Base-by-base conservation (phyloP, 495 filamentous ascomycete species). In the Talaromyces stipitatus region DNA sequence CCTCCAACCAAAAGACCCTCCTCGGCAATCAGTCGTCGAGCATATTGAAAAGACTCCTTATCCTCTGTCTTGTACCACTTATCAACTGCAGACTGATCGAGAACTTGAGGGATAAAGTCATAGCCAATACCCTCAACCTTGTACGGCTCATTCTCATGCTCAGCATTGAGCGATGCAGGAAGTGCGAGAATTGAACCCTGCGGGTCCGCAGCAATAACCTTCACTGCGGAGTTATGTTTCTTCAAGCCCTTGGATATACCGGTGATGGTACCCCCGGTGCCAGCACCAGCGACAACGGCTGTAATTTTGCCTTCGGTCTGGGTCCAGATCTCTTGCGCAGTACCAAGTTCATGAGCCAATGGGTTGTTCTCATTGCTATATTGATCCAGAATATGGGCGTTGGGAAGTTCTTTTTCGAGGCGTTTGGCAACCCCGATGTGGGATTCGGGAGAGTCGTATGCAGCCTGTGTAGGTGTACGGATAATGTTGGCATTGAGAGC, bases 121-220 rank as follows among this genome's bases (percentile, higher is more conserved):
- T 99, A 99, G 22, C 94, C 94, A 65, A 99, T 97, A 20, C 94
- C 94, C 74, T 99, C 94, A 0, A 99, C 94, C 74, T 97, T 97
- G 68, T 99, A 99, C 4, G 88, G 78, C 61, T 88, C 86, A 66
- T 96, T 90, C 29, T 78, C 82, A 60, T 87, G 80, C 57, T 87
- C 83, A 47, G 86, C 79, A 62, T 99, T 97, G 54, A 97, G 74
- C 7, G 71, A 57, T 56, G 83, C 79, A 4, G 94, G 94, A 18
- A 92, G 60, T 18, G 94, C 94, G 22, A 99, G 76, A 62, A 97
- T 87, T 29, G 87, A 92, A 4, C 94, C 94, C 38, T 88, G 78
- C 4, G 94, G 94, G 72, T 99, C 94, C 3, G 94, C 94, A 3
- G 89, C 92, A 38, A 97, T 83, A 51, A 97, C 80, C 67, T 91